Percentiles rank a stretch among this genome's conserved stretches.
phyloP scores from a whole-genome alignment of 768 basidiomycete genomes.

The Suillus lakei region DNA sequence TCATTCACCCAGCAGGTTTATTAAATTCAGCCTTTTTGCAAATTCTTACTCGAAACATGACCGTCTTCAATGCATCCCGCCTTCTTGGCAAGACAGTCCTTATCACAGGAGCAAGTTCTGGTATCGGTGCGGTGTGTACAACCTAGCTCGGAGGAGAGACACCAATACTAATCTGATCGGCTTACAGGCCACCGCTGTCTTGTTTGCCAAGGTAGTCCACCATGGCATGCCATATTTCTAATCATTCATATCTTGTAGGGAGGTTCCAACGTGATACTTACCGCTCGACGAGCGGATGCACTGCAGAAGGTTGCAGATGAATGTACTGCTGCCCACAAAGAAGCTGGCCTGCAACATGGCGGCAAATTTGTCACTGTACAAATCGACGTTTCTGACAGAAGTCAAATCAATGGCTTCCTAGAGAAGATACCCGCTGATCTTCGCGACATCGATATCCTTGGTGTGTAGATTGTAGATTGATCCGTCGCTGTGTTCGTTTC shows the following conservation, averaged over 20 bases:
- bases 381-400: conserved; percentile 81
- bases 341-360: conserved; percentile 72
- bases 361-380: conserved; percentile 75
- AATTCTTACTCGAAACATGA: conserved; percentile 51
- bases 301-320: conserved; percentile 72
- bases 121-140: conserved; percentile 81
- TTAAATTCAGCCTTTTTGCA: conserved; percentile 6
- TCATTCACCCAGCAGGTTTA: not conserved
- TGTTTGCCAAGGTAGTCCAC: conserved; percentile 78
- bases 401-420: conserved; percentile 70
- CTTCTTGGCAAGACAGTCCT: conserved; percentile 86
- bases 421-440: conserved; percentile 74
- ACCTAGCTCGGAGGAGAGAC: conserved; percentile 1
- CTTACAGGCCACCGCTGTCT: conserved; percentile 77
- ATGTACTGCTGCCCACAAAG: conserved; percentile 72
- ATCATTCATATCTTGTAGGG: conserved; percentile 48
- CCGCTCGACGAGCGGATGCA: conserved; percentile 78
- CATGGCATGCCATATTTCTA: not conserved
- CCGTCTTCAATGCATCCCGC: conserved; percentile 80
- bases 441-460: conserved; percentile 80
- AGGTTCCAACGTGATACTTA: conserved; percentile 86
- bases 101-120: conserved; percentile 88
- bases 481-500: not conserved
- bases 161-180: not conserved
- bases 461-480: conserved; percentile 48